These are phyloP conservation scores for Geosiphon pyriformis DNA, from an alignment of 192 early-diverging fungal species.

Conservation along the genomic window DNA sequence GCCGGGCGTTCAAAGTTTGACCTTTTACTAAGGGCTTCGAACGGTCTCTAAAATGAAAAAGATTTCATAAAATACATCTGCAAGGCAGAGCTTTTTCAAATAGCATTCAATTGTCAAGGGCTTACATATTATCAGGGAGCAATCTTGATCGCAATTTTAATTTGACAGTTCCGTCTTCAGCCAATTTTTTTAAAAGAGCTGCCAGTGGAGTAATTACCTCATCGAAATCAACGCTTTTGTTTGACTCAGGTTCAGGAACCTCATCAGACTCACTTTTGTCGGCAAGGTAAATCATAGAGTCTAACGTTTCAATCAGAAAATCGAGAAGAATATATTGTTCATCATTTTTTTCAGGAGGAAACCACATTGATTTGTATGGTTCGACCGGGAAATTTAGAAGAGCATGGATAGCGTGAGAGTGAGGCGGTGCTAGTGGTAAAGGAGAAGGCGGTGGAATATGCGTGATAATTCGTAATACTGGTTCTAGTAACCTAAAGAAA, in stretches of 20 bases:
- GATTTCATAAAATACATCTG: background rate
- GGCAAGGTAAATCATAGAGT: conserved; percentile 16
- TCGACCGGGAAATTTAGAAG: conserved; percentile 54
- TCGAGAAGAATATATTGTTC: conserved; percentile 26
- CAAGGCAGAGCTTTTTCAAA: no score
- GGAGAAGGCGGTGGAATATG: conserved; percentile 32
- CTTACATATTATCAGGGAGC: conserved; percentile 68
- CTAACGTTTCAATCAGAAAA: conserved; percentile 35
- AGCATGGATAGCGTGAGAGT: conserved; percentile 73
- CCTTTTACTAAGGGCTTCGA: conserved; percentile 63
- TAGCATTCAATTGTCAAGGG: no score
- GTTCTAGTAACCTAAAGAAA: conserved; percentile 32
- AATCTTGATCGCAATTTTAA: conserved; percentile 35
- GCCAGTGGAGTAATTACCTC: conserved; percentile 63
- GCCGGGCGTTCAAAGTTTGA: conserved; percentile 46
- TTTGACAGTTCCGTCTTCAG: conserved; percentile 42
- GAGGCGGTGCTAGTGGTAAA: conserved; percentile 62
- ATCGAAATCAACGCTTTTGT: conserved; percentile 44
- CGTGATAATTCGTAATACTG: conserved; percentile 40
- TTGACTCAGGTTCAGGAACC: conserved; percentile 29
- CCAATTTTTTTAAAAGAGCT: conserved; percentile 57
- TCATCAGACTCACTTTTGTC: conserved; percentile 45
- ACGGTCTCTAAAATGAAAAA: conserved; percentile 55
- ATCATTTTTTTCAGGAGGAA: conserved; percentile 24
- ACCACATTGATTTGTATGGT: conserved; percentile 28